These are phyloP conservation scores for Tephrocybe rancida DNA, from an alignment of 768 basidiomycete genomes.

Conservation along the genomic window DNA sequence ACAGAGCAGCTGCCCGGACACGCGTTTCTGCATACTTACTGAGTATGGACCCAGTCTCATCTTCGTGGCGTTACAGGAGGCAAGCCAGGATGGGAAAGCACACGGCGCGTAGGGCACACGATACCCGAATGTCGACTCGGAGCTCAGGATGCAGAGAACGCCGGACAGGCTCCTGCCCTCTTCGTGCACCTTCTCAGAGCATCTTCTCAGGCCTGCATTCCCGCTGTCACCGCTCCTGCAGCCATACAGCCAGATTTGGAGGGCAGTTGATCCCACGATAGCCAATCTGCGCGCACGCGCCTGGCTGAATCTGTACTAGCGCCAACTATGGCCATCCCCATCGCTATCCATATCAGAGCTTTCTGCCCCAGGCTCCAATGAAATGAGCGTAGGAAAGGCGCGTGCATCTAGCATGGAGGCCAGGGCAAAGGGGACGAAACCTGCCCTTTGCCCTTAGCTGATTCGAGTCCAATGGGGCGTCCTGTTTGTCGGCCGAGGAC, in stretches of 20 bases:
- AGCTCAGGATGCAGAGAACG: neutral
- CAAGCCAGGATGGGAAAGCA: no score
- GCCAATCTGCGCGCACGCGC: neutral
- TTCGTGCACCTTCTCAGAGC: neutral
- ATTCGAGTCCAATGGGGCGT: neutral
- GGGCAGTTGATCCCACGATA: constrained; percentile 7
- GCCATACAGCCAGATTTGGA: neutral
- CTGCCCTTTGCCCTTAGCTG: neutral
- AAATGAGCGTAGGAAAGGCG: neutral
- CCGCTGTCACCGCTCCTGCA: constrained; percentile 1
- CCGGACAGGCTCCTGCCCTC: neutral
- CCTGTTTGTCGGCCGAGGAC: constrained; percentile 1
- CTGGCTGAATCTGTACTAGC: neutral
- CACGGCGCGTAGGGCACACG: no score
- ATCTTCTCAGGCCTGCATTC: constrained; percentile 10
- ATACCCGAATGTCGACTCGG: neutral
- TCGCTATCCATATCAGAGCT: no score
- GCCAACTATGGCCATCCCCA: no score
- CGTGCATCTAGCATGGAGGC: constrained; percentile 12
- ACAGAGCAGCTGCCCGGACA: no score
- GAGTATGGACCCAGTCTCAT: no score
- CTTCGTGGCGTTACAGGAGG: no score
- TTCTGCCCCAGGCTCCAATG: neutral
- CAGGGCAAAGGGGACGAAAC: neutral
- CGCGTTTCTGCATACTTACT: no score